Evolutionary conservation across 495 filamentous ascomycete genomes (phyloP), one percentile per base, ranked within the genome.

Genomic region (Baudoinia panamericana): DNA sequence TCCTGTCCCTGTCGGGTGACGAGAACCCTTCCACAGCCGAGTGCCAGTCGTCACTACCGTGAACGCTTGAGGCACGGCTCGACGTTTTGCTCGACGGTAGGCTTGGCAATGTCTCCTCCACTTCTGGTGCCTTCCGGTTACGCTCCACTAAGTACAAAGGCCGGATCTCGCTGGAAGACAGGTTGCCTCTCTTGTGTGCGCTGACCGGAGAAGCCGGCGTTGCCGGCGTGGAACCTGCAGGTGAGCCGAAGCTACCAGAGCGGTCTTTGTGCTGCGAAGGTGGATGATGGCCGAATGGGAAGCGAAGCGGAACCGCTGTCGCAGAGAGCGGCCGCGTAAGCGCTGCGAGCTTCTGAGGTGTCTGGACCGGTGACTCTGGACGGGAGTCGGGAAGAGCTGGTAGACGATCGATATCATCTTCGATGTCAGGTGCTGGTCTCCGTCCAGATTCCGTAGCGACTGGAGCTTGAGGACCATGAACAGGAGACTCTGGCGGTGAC

Each of bases 131-230:
- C 24, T 61, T 57, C 7, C 57, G 54, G 35, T 63, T 63, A 9
- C 56, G 49, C 37, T 66, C 63, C 8, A 65, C 48, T 12, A 66
- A 56, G 42, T 63, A 64, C 16, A 66, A 31, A 5, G 63, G 63
- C 17, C 59, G 42, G 37, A 58, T 56, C 45, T 63, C 59, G 6
- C 40, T 49, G 4, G 60, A 63, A n/a, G 38, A 17, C 6, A 44
- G 48, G 2, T 44, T 30, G 4, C 48, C 19, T 17, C 55, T 50
- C 34, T 43, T 39, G 34, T 56, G 53, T 4, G 47, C 35, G 13
- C 50, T 42, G n/a, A 48, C 24, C 30, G 58, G 56, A 21, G 60
- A 56, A 10, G 37, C 30, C 1, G 56, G 48, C 5, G 48, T 46
- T 7, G 33, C 27, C 12, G 41, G 23, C 12, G 36, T 21, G 10